Conservation (phyloP, 331 rosid genomes). For the Acacia concinna region DNA sequence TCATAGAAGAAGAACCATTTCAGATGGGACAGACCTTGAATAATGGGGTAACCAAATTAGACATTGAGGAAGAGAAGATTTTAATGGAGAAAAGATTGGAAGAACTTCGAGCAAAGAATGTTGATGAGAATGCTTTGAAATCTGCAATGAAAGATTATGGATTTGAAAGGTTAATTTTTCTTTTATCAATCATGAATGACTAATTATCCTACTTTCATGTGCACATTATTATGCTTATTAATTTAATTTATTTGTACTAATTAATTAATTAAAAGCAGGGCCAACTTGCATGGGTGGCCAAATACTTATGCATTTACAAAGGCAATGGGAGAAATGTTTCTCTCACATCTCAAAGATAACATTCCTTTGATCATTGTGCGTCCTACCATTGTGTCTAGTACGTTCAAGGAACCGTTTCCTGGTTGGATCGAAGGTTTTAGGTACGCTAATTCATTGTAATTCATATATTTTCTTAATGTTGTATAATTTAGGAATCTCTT, state of each 20-base stretch:
- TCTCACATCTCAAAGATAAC: neutral
- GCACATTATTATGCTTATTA: neutral
- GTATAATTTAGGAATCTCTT: neutral
- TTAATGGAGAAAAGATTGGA: neutral
- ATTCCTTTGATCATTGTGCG: conserved; percentile 29
- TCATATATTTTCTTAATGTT: neutral
- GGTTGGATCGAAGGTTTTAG: conserved; percentile 41
- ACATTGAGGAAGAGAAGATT: neutral
- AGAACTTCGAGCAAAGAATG: conserved; percentile 40
- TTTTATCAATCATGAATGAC: neutral
- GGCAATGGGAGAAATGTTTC: conserved; percentile 42
- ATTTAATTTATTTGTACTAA: too few species aligned
- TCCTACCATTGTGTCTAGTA: conserved; percentile 23
- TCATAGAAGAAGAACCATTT: conserved; percentile 37
- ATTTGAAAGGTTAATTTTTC: conserved; percentile 43
- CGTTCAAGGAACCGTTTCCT: conserved; percentile 19
- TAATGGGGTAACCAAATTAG: neutral
- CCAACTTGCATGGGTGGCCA: conserved; percentile 39
- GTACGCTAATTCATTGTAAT: neutral
- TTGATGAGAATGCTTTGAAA: conserved; percentile 29
- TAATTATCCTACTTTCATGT: neutral
- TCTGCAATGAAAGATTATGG: conserved; percentile 57
- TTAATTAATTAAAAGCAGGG: conserved; percentile 7
- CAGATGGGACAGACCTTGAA: conserved; percentile 36
- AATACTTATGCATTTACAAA: conserved; percentile 34